These are phyloP conservation scores for Mucor mucedo DNA, from an alignment of 371 early-diverging fungal genomes.

Conservation along the genomic window DNA sequence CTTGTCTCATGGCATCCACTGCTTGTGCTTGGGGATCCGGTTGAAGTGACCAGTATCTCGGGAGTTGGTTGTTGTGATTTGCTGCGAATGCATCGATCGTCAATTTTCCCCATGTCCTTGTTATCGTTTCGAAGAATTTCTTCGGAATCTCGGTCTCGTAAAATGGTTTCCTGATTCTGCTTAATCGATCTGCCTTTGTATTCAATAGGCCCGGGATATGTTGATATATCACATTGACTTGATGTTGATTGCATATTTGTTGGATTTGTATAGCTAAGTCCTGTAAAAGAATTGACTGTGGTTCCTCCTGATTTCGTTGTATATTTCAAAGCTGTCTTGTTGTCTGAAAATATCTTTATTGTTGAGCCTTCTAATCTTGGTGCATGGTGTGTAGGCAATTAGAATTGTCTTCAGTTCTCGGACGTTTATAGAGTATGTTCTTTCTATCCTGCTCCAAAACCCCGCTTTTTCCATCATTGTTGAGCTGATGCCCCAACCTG, in stretches of 20 bases:
- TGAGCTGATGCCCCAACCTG: slow-evolving; percentile 25
- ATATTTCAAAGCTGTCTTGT: slow-evolving; percentile 34
- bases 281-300: not conserved
- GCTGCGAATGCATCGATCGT: slow-evolving; percentile 10
- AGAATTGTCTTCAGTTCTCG: slow-evolving; percentile 24
- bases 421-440: slow-evolving; percentile 22
- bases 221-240: not conserved
- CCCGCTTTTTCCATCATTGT: slow-evolving; percentile 3
- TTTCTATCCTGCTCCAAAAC: slow-evolving; percentile 22
- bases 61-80: not conserved
- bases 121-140: not conserved
- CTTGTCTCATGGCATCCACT: slow-evolving; percentile 13
- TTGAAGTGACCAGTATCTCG: slow-evolving; percentile 1
- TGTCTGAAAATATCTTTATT: slow-evolving; percentile 21
- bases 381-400: slow-evolving; percentile 11
- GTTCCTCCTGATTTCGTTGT: slow-evolving; percentile 24
- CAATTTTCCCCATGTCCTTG: slow-evolving; percentile 2
- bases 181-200: slow-evolving; percentile 4
- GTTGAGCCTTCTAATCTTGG: no score
- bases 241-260: slow-evolving; percentile 1
- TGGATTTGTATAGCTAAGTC: slow-evolving; percentile 7
- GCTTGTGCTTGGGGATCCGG: slow-evolving; percentile 3
- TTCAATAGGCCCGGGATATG: slow-evolving; percentile 8
- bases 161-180: not conserved
- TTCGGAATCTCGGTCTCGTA: slow-evolving; percentile 1